phyloP scores from a whole-genome alignment of 495 filamentous ascomycete genomes.

The Penicillium flavigenum region DNA sequence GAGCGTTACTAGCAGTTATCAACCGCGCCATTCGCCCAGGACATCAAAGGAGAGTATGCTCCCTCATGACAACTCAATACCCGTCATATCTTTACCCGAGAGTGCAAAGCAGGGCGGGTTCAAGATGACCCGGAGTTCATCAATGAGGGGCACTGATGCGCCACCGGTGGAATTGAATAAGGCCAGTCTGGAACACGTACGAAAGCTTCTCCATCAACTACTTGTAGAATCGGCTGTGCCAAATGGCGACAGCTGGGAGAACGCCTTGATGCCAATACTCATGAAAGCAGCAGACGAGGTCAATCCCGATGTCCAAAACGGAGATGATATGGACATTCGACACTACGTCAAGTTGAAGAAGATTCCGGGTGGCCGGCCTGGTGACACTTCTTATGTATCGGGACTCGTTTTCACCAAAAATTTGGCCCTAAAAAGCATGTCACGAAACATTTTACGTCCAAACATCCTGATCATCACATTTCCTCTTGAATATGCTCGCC shows the following conservation, averaged over 20 bases:
- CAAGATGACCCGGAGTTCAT: constrained; percentile 75
- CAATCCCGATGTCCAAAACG: constrained; percentile 81
- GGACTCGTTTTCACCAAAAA: constrained; percentile 98
- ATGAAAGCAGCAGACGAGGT: constrained; percentile 92
- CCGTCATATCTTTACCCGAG: constrained; percentile 20
- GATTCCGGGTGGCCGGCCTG: constrained; percentile 82
- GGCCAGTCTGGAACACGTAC: constrained; percentile 84
- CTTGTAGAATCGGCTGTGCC: constrained; percentile 73
- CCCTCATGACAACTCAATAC: constrained; percentile 30
- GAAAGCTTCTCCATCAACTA: constrained; percentile 78
- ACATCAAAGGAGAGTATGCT: constrained; percentile 45
- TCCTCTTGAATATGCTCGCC: constrained; percentile 91
- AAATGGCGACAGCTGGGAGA: constrained; percentile 78
- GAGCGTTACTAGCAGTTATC: constrained; percentile 69
- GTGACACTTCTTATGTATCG: constrained; percentile 91
- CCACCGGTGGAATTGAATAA: constrained; percentile 79
- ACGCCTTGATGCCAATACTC: constrained; percentile 85
- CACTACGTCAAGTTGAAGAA: constrained; percentile 98
- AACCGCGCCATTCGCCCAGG: constrained; percentile 68
- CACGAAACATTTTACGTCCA: constrained; percentile 76
- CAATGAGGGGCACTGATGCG: constrained; percentile 73
- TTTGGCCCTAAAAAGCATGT: constrained; percentile 93
- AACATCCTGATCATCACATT: constrained; percentile 93
- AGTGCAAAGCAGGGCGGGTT: constrained; percentile 41
- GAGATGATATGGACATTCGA: constrained; percentile 96